Percentiles rank a stretch among this genome's conserved stretches.
Conservation (phyloP, 805 yeast genomes). For the Maudiozyma saulgeensis region DNA sequence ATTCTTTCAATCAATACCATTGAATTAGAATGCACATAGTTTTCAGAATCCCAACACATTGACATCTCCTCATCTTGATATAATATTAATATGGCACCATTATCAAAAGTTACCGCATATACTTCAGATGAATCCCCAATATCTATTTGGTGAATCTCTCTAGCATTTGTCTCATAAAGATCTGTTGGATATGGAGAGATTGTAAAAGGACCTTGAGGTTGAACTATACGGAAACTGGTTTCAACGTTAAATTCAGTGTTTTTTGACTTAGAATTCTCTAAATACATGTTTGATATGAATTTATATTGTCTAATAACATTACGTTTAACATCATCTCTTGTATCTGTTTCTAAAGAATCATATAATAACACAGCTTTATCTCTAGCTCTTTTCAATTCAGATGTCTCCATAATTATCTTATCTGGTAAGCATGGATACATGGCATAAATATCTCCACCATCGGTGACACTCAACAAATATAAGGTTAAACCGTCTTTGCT, state of each 20-base stretch:
- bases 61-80: slow-evolving; percentile 27
- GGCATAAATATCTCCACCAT: slow-evolving; percentile 47
- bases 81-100: slow-evolving; percentile 24
- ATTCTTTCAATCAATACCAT: slow-evolving; percentile 16
- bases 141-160: slow-evolving; percentile 25
- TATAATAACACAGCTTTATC: slow-evolving; percentile 21
- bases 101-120: slow-evolving; percentile 18
- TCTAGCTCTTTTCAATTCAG: slow-evolving; percentile 26
- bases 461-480: slow-evolving; percentile 38
- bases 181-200: slow-evolving; percentile 46
- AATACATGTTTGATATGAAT: slow-evolving; percentile 29
- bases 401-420: slow-evolving; percentile 4
- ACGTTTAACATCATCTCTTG: slow-evolving; percentile 12
- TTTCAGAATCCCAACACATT: slow-evolving; percentile 31
- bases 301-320: slow-evolving; percentile 30
- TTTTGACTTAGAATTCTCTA: slow-evolving; percentile 10
- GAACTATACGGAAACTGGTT: slow-evolving; percentile 7
- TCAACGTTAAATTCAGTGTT: slow-evolving; percentile 12
- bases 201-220: slow-evolving; percentile 45
- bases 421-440: slow-evolving; percentile 58
- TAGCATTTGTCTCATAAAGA: slow-evolving; percentile 39
- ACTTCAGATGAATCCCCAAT: slow-evolving; percentile 22
- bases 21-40: slow-evolving; percentile 19
- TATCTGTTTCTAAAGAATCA: slow-evolving; percentile 11
- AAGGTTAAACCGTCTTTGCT: slow-evolving; percentile 41